Percentiles rank a stretch among this genome's conserved stretches.
These are phyloP conservation scores for Suillus brevipes DNA, from an alignment of 768 basidiomycete genomes.

Conservation along the genomic window DNA sequence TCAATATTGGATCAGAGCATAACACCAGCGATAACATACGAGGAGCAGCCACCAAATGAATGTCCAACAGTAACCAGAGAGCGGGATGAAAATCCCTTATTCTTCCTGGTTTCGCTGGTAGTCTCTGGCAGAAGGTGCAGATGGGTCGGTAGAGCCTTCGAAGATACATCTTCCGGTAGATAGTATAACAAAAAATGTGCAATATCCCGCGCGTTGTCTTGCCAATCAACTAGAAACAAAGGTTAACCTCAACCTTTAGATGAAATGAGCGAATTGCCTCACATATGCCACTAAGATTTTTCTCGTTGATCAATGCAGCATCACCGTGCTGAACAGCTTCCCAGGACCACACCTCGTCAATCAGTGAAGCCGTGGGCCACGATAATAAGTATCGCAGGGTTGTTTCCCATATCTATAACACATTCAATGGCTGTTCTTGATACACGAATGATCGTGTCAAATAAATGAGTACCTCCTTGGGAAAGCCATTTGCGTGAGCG, in stretches of 20 bases:
- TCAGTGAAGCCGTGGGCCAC: constrained; percentile 35
- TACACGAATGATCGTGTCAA: neutral
- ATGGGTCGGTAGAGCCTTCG: constrained; percentile 47
- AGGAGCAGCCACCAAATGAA: constrained; percentile 79
- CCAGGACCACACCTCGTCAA: constrained; percentile 81
- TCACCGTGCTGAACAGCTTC: constrained; percentile 88
- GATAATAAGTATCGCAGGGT: constrained; percentile 54
- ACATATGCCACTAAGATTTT: constrained; percentile 59
- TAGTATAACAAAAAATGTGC: constrained; percentile 71
- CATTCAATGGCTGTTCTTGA: neutral
- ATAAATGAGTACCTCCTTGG: constrained; percentile 63
- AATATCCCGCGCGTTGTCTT: constrained; percentile 75
- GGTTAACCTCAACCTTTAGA: neutral
- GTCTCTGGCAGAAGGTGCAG: constrained; percentile 48
- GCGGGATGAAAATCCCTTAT: constrained; percentile 50
- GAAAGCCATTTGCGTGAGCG: constrained; percentile 85
- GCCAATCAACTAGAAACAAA: constrained; percentile 64
- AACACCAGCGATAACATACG: constrained; percentile 45
- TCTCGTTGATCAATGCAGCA: constrained; percentile 68
- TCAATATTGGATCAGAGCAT: constrained; percentile 4
- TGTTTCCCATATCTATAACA: constrained; percentile 75
- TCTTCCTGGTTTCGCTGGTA: constrained; percentile 43
- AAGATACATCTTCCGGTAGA: constrained; percentile 47
- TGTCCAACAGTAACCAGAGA: constrained; percentile 76
- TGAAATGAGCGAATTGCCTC: constrained; percentile 24